Conservation (phyloP, 129 eudicot species). For the Flaveria ramosissima region DNA sequence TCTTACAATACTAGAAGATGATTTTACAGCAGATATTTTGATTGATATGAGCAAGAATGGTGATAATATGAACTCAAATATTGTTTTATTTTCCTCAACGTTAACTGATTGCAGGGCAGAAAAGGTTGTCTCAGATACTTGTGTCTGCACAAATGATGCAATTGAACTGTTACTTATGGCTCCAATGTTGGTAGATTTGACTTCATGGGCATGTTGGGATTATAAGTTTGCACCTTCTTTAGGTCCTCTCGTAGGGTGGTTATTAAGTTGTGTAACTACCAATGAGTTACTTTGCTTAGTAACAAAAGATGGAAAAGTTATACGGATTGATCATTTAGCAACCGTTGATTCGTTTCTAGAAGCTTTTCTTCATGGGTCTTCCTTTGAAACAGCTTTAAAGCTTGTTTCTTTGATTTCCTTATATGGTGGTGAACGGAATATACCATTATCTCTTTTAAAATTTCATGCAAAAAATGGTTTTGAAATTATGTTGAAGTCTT, state of each 20-base stretch:
- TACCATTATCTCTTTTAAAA: constrained; percentile 65
- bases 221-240: constrained; percentile 72
- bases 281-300: constrained; percentile 72
- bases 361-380: constrained; percentile 57
- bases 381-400: constrained; percentile 69
- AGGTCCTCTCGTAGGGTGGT: constrained; percentile 82
- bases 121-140: constrained; percentile 16
- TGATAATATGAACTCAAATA: constrained; percentile 33
- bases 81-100: constrained; percentile 67
- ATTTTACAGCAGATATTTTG: constrained; percentile 26
- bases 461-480: constrained; percentile 64
- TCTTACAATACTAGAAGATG: constrained; percentile 47
- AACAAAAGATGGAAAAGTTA: constrained; percentile 64
- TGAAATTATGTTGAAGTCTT: constrained; percentile 48
- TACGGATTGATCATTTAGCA: constrained; percentile 85
- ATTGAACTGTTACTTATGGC: constrained; percentile 60
- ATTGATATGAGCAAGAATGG: constrained; percentile 35
- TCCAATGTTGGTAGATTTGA: constrained; percentile 78
- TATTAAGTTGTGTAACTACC: constrained; percentile 62
- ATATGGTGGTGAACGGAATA: constrained; percentile 67
- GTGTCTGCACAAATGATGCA: constrained; percentile 57
- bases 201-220: constrained; percentile 81
- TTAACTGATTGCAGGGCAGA: constrained; percentile 43
- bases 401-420: constrained; percentile 65
- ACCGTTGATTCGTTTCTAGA: constrained; percentile 68